Conservation (phyloP, 768 basidiomycete species). For the Leccinum uliginosum region DNA sequence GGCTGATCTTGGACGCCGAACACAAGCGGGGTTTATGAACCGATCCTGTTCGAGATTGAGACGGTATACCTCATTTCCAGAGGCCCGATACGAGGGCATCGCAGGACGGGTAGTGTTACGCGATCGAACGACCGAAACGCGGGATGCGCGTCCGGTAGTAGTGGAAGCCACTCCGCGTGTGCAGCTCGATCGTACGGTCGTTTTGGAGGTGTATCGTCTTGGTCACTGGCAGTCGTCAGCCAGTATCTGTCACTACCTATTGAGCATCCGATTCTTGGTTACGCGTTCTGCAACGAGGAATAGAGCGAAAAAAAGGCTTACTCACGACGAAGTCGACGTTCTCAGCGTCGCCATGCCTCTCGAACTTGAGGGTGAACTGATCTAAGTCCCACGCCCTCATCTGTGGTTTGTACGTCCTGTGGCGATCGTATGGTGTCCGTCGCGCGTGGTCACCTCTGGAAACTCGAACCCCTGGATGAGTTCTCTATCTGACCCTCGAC, state of each 20-base stretch:
- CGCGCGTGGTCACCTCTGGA: conserved; percentile 90
- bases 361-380: conserved; percentile 90
- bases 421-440: conserved; percentile 89
- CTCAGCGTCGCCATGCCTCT: conserved; percentile 92
- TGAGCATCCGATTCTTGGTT: neutral
- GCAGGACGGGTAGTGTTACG: conserved; percentile 92
- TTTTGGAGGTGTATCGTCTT: conserved; percentile 96
- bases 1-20: conserved; percentile 50
- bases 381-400: conserved; percentile 95
- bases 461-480: conserved; percentile 97
- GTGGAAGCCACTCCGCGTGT: conserved; percentile 91
- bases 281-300: neutral
- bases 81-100: conserved; percentile 82
- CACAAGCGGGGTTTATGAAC: conserved; percentile 77
- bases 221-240: conserved; percentile 99
- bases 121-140: conserved; percentile 85
- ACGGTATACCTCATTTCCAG: conserved; percentile 85
- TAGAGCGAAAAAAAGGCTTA: conserved; percentile 36
- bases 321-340: conserved; percentile 98
- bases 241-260: conserved; percentile 55
- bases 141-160: conserved; percentile 94
- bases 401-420: conserved; percentile 99
- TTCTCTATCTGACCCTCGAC: conserved; percentile 81
- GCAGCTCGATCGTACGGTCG: conserved; percentile 90
- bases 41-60: conserved; percentile 95